Conservation (phyloP, 345 rosid species). For the Melaleuca quinquenervia region DNA sequence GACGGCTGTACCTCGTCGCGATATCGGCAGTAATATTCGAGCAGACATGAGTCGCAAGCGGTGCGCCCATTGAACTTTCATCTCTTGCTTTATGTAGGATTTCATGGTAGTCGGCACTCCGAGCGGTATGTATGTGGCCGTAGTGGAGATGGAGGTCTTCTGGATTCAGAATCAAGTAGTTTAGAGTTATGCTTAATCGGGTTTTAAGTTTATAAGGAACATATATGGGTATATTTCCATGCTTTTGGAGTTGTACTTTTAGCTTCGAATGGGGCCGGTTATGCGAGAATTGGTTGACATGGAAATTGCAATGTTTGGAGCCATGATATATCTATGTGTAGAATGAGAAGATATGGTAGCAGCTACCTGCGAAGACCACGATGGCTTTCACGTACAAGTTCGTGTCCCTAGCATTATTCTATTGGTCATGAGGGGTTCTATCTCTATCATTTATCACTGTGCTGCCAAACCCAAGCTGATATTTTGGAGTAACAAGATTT, state of each 20-base stretch:
- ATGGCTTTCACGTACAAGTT: background rate
- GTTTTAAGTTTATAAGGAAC: background rate
- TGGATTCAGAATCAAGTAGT: background rate
- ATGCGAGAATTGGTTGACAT: background rate
- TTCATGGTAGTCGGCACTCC: background rate
- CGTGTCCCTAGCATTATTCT: background rate
- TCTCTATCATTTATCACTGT: background rate
- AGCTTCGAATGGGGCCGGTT: background rate
- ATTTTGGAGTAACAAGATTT: background rate
- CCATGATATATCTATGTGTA: background rate
- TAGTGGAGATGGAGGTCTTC: background rate
- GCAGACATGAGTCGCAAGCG: background rate
- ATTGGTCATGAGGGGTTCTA: background rate
- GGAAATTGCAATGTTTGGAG: background rate
- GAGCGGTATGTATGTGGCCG: background rate
- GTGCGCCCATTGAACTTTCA: background rate
- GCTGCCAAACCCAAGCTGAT: background rate
- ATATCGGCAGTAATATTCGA: background rate
- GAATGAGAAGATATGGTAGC: background rate
- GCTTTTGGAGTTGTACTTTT: background rate
- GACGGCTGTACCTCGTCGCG: background rate
- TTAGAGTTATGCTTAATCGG: background rate
- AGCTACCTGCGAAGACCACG: background rate
- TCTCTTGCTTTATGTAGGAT: background rate
- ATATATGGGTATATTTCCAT: background rate